Evolutionary conservation across 495 filamentous ascomycete genomes (phyloP), one percentile per base, ranked within the genome.

Genomic region (Corynascus novoguineensis): DNA sequence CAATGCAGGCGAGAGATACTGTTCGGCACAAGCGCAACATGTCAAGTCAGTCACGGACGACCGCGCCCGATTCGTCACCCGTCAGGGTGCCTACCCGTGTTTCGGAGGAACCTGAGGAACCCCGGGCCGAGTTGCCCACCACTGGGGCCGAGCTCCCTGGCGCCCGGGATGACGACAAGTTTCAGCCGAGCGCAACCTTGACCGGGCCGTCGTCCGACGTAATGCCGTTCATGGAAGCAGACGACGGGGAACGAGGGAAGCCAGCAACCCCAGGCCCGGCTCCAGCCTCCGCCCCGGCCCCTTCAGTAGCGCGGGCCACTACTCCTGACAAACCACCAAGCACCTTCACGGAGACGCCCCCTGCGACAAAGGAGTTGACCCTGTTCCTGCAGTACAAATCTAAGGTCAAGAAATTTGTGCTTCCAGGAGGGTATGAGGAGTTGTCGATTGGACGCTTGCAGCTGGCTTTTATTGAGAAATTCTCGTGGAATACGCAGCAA

Each of bases 381-480:
- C 75, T 98, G n/a, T 98, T 97, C 70, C 69, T 98, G 38, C 95
- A 98, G 73, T 96, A 97, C 72, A 95, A 91, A 63, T 92, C 86
- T 58, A 91, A 92, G 64, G 93, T 97, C 57, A 97, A 97, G 73
- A 97, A 97, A 64, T 95, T 92, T 65, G 83, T 96, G 8, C 81
- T 98, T 11, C 73, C 88, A 2, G 92, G 92, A 63, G 92, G 91
- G 5, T 86, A 84, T 55, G 81, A 84, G 10, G 90, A 88, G 42
- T 75, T 98, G 15, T 90, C 91, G 19, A 84, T 96, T 52, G 89
- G 88, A 10, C 81, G 90, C 11, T 73, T 98, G 54, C 93, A 97
- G 65, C 80, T 97, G 31, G 92, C 92, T n/a, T 98, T 98, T 69
- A 98, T 98, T 62, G 95, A 97, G 60, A 97, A 97, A 64, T 98